Evolutionary conservation across 257 asterid species (phyloP), one percentile per base, ranked within the genome.

Genomic region (Dorcoceras hygrometricum): DNA sequence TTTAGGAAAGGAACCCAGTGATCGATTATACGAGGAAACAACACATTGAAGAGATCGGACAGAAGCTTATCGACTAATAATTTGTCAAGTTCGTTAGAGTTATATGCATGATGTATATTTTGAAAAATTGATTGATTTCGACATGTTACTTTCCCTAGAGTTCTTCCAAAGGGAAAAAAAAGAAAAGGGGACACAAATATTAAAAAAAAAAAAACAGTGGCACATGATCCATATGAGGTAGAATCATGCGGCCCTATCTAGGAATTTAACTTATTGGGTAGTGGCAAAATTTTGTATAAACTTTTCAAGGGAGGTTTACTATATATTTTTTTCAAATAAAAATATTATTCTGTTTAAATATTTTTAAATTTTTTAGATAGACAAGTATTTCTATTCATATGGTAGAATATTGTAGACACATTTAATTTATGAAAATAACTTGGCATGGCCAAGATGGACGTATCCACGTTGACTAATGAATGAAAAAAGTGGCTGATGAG

Each of bases 391-490:
- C 11, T 32, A 26, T 58, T 22, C 8, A 20, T 28, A 9, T 58
- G 6, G 31, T 59, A 36, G 36, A 58, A 58, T n/a, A 25, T 23
- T 4, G 27, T 9, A 4, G 1, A 56, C 18, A 56, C 29, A 56
- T 25, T 4, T 12, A 32, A 26, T 36, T 19, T 36, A 3, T 11
- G 48, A 36, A 36, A 36, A 24, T 36, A 56, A 68, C 46, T 34
- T 24, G 58, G 50, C 73, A 59, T 26, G 43, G 57, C 57, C 39
- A 8, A n/a, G 20, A 67, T 56, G 64, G 51, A 12, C 51, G 5
- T 14, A 39, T 34, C 56, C 28, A 67, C 57, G 26, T 39, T 39
- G 51, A 39, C 51, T 11, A 12, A 14, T 39, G 51, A 14, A 39
- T 39, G 11, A 22, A 16, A 67, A 67, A 68, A 29, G 23, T 23